A percentile compares a stretch with the other conserved stretches of the same genome.
phyloP scores from a whole-genome alignment of 257 asterid species.

The Verbascum thapsus region DNA sequence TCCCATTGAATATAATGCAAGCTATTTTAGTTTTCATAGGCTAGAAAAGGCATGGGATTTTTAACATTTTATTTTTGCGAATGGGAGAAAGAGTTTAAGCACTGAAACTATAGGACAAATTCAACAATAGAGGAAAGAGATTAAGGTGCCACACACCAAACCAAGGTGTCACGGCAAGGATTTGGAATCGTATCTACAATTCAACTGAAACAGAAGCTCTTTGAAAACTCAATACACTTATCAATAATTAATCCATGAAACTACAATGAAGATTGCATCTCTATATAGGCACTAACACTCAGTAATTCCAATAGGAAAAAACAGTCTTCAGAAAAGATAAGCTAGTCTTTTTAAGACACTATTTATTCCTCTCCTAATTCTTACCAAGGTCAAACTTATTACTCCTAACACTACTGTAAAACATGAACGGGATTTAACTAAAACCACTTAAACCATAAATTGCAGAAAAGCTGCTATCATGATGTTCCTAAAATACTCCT shows the following conservation, averaged over 20 bases:
- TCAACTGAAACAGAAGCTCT: neutral
- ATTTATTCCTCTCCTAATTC: too few species aligned
- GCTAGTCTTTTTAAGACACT: neutral
- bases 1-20: neutral
- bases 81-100: neutral
- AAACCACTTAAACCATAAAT: neutral
- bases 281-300: neutral
- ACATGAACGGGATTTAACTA: neutral
- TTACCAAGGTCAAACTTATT: neutral
- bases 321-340: too few species aligned
- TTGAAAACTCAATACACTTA: neutral
- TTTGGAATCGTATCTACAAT: neutral
- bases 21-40: neutral
- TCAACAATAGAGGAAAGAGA: neutral
- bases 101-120: neutral
- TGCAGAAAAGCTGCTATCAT: slow-evolving; percentile 12
- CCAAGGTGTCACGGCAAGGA: neutral
- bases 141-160: neutral
- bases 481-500: neutral
- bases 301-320: too few species aligned
- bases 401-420: neutral
- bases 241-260: neutral
- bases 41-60: neutral
- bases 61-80: neutral
- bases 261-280: neutral